These are phyloP conservation scores for Coniochaeta prunicola DNA, from an alignment of 2,329 filamentous ascomycete genomes.

Conservation along the genomic window DNA sequence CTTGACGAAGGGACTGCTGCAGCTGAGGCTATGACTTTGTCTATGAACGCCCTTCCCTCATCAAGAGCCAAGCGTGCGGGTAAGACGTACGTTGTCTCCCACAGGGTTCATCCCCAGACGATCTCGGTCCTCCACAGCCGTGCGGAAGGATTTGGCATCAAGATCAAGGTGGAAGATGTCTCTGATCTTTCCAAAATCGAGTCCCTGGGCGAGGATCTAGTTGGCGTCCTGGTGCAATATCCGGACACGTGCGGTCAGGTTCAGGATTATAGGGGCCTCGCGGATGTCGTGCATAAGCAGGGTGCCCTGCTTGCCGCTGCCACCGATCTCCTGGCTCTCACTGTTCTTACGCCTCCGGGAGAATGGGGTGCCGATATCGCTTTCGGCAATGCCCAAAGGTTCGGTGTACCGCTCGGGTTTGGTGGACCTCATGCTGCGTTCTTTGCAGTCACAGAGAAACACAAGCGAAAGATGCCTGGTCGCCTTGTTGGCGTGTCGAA, in stretches of 20 bases:
- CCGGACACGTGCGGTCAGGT: constrained; percentile 82
- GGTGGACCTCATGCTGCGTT: constrained; percentile 96
- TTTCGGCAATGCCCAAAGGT: constrained; percentile 85
- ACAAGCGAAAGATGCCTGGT: constrained; percentile 91
- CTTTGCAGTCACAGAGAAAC: constrained; percentile 84
- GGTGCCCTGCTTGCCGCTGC: constrained; percentile 79
- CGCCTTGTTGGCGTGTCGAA: constrained; percentile 87
- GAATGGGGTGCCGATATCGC: constrained; percentile 95
- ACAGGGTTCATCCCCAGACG: constrained; percentile 78
- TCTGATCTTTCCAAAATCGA: constrained; percentile 53
- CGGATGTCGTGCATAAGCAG: constrained; percentile 68
- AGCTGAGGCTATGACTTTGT: constrained; percentile 93
- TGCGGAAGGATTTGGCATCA: constrained; percentile 86
- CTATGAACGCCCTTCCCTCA: constrained; percentile 65
- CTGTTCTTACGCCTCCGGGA: constrained; percentile 78
- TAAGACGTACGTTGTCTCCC: constrained; percentile 80
- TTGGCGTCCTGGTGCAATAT: constrained; percentile 92
- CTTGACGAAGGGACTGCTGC: constrained; percentile 89
- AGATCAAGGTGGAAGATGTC: constrained; percentile 66
- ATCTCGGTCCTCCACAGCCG: constrained; percentile 76
- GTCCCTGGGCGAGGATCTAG: constrained; percentile 69
- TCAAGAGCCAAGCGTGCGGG: constrained; percentile 65
- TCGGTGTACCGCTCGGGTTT: constrained; percentile 86
- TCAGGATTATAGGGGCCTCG: constrained; percentile 65
- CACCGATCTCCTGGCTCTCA: constrained; percentile 83